Base-by-base conservation (phyloP, 345 rosid genomes). In the Tarenaya hassleriana region DNA sequence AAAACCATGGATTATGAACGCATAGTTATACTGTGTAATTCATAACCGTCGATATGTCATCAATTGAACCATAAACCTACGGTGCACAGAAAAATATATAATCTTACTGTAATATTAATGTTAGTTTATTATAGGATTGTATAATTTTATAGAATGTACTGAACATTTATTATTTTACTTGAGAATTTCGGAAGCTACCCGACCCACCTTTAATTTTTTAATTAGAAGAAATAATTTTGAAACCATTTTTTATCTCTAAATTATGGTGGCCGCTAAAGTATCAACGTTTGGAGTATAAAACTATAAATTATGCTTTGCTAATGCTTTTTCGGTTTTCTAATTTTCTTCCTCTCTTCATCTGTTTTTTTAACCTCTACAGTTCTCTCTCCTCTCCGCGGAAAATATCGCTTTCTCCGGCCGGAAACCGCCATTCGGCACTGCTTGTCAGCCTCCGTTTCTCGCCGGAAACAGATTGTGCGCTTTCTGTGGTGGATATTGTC, bases 281-380 rank as follows among this genome's bases (percentile, higher is more conserved):
- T 61, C 60, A 63, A 64, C 70, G 55, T 55, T 68, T 62, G 43
- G 49, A 48, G 61, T 84, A 79, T 79, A 83, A 82, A 84, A 75
- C 70, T 79, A 80, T 72, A 84, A 73, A 80, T 79, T 60, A 78
- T 79, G 66, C 41, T 1, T 51, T 38, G 12, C 16, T 50, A 19
- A 6, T 57, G 74, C 65, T 56, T 24, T 87, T 80, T 47, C 75
- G 77, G 76, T 77, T 87, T 79, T 68, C 84, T 63, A 71, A 76
- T 81, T 80, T 67, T 63, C 74, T 58, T 60, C 60, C 55, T 52
- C 56, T 74, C 56, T 50, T 31, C 48, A 53, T 49, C 45, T 49
- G 49, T 50, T 50, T 24, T 20, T 62, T 65, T 55, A 54, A 70
- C 56, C 52, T 63, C 60, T 64, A 52, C 65, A 33, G 70, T 74